Evolutionary conservation across 768 basidiomycete species (phyloP).

Genomic region (Leccinum rimulosum): DNA sequence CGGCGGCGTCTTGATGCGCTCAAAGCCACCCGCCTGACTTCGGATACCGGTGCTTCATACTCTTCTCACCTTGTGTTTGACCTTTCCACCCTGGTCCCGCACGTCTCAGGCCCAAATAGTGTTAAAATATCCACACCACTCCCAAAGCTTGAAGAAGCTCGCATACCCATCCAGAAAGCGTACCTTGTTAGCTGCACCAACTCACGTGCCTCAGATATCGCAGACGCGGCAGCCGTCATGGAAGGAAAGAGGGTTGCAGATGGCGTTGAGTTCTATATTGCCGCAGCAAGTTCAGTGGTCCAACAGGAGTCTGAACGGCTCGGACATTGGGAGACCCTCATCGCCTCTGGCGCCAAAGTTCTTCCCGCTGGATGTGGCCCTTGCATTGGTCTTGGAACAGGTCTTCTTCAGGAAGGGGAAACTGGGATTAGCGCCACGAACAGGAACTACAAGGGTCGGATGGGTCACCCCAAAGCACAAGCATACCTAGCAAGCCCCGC

Average conservation of each 20-base stretch:
- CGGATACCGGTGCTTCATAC: slow-evolving; percentile 80
- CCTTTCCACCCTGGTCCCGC: slow-evolving; percentile 89
- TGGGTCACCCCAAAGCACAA: slow-evolving; percentile 93
- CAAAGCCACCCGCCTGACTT: slow-evolving; percentile 47
- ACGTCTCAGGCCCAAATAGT: slow-evolving; percentile 96
- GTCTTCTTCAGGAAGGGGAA: slow-evolving; percentile 90
- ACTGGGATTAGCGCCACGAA: slow-evolving; percentile 98
- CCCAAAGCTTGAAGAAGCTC: slow-evolving; percentile 69
- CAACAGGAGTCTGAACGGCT: slow-evolving; percentile 83
- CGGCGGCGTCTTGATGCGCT: slow-evolving; percentile 65
- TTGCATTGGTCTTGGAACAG: slow-evolving; percentile 94
- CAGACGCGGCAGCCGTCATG: slow-evolving; percentile 89
- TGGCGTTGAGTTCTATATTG: slow-evolving; percentile 96
- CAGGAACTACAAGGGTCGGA: slow-evolving; percentile 97
- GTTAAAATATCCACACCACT: slow-evolving; percentile 96
- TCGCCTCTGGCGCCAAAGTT: slow-evolving; percentile 87
- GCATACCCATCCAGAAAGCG: slow-evolving; percentile 89
- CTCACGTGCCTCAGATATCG: slow-evolving; percentile 91
- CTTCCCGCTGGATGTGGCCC: slow-evolving; percentile 97
- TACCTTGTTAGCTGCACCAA: slow-evolving; percentile 99
- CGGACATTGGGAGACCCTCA: slow-evolving; percentile 86
- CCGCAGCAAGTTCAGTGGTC: slow-evolving; percentile 89
- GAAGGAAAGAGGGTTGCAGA: slow-evolving; percentile 76
- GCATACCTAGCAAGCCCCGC: slow-evolving; percentile 97
- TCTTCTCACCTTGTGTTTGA: slow-evolving; percentile 88